Base-by-base conservation (phyloP, 2,329 filamentous ascomycete species). In the Aphanocladium album region DNA sequence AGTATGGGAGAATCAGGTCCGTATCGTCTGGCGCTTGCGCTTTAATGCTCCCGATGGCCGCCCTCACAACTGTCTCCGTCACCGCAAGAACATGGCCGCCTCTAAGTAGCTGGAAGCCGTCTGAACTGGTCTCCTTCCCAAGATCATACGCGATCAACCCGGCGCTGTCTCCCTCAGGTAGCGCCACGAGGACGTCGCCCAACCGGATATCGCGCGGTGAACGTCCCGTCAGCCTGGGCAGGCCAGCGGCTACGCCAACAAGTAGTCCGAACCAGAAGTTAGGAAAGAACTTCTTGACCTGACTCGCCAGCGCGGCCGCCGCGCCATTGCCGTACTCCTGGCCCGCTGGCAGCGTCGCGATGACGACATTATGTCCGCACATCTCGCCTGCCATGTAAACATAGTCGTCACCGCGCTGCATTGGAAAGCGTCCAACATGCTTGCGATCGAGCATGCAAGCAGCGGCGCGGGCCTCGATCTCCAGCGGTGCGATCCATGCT, bases 251-350 rank as follows among this genome's bases (percentile, higher is more conserved):
- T 12, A 77, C 68, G 35, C 73, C 75, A 16, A 77, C 72, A 3
- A 76, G 64, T 2, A 77, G 66, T 1, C 72, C 71, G 43, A 76
- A 75, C 69, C 72, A 73, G 16, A 77, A 64, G 30, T 74, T 74
- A 0, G 70, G 71, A 52, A 76, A 75, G 52, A 68, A 70, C 21
- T 46, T 70, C 54, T 72, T 74, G 14, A 75, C 63, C 45, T 76
- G 71, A 35, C 67, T 68, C 0, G 72, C 70, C 4, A 77, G 68
- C 7, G 70, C 68, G 1, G 70, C 70, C 1, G 72, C 71, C 2
- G 73, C 72, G 5, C 65, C 67, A 0, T 66, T 74, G 5, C 73
- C 73, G 52, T 74, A 76, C 47, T 67, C 65, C 37, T 75, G 68
- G 9, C 73, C 73, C 0, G 63, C 63, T 1, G 74, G 70, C 0